These are phyloP conservation scores for Boletus sp. DNA, from an alignment of 768 basidiomycete species.

Conservation along the genomic window DNA sequence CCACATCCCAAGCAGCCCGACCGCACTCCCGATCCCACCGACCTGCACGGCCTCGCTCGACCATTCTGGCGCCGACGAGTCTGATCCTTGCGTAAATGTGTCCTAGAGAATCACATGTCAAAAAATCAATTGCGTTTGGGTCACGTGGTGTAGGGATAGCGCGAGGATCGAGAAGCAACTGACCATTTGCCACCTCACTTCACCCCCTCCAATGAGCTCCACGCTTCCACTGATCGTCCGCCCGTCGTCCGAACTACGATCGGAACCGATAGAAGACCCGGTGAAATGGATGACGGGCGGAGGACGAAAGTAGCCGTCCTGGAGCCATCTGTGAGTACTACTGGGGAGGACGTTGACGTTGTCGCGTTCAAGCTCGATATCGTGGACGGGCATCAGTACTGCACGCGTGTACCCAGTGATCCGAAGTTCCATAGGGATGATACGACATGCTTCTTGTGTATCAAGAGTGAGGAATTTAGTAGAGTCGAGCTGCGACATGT, in stretches of 20 bases:
- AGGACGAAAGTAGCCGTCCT: conserved; percentile 25
- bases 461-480: conserved; percentile 31
- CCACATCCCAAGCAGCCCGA: conserved; percentile 56
- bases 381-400: conserved; percentile 20
- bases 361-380: not conserved
- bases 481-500: conserved; percentile 19
- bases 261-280: conserved; percentile 44
- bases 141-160: too few relatives aligned
- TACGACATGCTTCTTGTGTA: conserved; percentile 46
- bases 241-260: conserved; percentile 29
- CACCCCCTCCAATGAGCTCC: conserved; percentile 47
- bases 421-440: conserved; percentile 52
- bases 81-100: conserved; percentile 32
- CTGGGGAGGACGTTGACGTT: conserved; percentile 18
- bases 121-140: not conserved
- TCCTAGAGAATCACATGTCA: conserved; percentile 13
- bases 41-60: conserved; percentile 55
- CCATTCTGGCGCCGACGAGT: conserved; percentile 43
- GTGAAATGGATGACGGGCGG: conserved; percentile 51
- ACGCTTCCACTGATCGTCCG: conserved; percentile 44
- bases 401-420: conserved; percentile 37
- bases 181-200: conserved; percentile 53
- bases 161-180: conserved; percentile 6
- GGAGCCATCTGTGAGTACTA: not conserved
- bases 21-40: conserved; percentile 51